Conservation (phyloP, 2,329 filamentous ascomycete species). For the Sporothrix globosa region DNA sequence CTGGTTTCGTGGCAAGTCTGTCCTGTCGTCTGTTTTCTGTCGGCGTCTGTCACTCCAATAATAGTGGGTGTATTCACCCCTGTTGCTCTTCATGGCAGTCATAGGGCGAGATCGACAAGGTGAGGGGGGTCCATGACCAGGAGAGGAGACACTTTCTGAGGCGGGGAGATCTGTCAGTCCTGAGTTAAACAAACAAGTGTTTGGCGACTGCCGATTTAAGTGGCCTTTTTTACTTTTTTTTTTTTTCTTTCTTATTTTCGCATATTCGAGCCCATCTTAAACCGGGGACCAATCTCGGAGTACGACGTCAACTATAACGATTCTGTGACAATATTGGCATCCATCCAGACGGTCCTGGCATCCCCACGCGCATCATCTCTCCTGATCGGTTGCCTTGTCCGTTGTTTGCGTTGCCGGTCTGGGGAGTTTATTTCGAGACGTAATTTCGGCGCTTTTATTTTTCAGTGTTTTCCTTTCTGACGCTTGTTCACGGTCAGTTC, state of each 20-base stretch:
- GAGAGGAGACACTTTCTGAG: too few species aligned
- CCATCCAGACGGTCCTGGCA: too few species aligned
- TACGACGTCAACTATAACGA: not conserved
- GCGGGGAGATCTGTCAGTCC: too few species aligned
- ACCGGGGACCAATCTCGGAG: not conserved
- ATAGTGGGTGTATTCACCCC: not conserved
- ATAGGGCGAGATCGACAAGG: constrained; percentile 19
- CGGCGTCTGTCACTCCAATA: not conserved
- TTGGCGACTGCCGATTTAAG: not conserved
- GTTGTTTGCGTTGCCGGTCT: not conserved
- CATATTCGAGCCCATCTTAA: too few species aligned
- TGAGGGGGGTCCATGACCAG: not conserved
- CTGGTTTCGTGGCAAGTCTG: not conserved
- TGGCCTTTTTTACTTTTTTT: too few species aligned
- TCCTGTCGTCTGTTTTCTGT: not conserved
- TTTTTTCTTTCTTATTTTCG: too few species aligned
- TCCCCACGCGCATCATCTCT: too few species aligned
- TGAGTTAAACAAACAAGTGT: not conserved
- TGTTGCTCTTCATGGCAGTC: constrained; percentile 11
- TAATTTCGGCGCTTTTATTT: constrained; percentile 8
- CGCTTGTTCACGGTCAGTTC: too few species aligned
- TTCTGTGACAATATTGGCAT: too few species aligned
- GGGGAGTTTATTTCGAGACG: not conserved
- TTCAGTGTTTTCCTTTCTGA: too few species aligned
- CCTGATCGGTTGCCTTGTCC: too few species aligned